Base-by-base conservation (phyloP, 345 rosid genomes). In the sweet orange (Citrus sinensis) region DNA sequence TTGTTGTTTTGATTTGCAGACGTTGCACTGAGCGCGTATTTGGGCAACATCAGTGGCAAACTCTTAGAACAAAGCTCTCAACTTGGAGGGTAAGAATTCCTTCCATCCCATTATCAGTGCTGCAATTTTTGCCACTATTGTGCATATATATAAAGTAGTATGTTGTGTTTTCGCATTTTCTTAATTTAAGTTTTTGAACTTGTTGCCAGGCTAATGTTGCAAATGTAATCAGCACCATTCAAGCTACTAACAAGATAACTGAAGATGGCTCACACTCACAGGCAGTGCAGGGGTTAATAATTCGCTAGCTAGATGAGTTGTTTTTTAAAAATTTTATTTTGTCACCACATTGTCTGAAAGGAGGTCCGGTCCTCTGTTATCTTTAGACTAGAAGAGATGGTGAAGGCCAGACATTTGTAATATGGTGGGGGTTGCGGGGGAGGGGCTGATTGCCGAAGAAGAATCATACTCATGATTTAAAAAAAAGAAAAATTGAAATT, bases 191-290 rank as follows among this genome's bases (percentile, higher is more conserved):
- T 29, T 29, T 51, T 63, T 34, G 51, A 46, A 46, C 35, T 60
- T 82, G 78, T 78, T 80, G 51, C 72, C 86, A 94, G 99, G 93
- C 85, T 24, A 92, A 94, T 81, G 82, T 97, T 83, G 79, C 85
- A 17, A 89, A 80, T 76, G 88, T 93, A 73, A 92, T 97, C 78
- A 88, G 73, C 83, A 92, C 99, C 82, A 89, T 94, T 72, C 93
- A 93, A 82, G 91, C 98, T 1, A 94, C 98, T 1, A 94, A 90
- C 89, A 93, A 97, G 94, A 78, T 85, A 69, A 84, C 92, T 1
- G 97, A 97, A 77, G 98, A 97, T 76, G 89, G 89, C 51, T 77
- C 97, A 35, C 98, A 90, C 42, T 77, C 95, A 35, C 98, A 90
- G 79, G 84, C 91, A 39, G 82, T 80, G 69, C 95, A 95, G 86